Percentiles rank a stretch among this genome's conserved stretches.
Conservation (phyloP, 768 basidiomycete species). For the Amanita subjunquillea region DNA sequence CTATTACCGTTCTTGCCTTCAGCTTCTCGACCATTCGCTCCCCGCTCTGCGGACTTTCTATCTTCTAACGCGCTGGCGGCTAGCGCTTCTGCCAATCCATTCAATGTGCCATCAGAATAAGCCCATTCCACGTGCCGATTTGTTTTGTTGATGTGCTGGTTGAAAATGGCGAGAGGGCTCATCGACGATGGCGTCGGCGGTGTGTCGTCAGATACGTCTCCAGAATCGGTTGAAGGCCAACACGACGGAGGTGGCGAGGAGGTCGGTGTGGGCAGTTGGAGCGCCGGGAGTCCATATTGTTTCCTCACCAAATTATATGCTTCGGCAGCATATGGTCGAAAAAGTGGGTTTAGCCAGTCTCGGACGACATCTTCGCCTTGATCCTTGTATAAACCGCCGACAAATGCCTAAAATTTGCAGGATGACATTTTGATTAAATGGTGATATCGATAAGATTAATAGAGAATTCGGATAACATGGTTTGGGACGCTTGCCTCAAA, state of each 20-base stretch:
- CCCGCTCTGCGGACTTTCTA: conserved; percentile 4
- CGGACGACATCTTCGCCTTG: conserved; percentile 49
- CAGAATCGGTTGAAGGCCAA: conserved; percentile 9
- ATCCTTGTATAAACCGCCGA: conserved; percentile 70
- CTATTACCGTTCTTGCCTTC: background rate
- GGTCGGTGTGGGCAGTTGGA: conserved; percentile 11
- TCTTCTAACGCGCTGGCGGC: background rate
- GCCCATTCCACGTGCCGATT: conserved; percentile 60
- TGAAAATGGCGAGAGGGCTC: conserved; percentile 74
- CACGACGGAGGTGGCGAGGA: conserved; percentile 13
- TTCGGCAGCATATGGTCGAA: conserved; percentile 49
- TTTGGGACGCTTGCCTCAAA: conserved; percentile 48
- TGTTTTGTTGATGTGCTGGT: conserved; percentile 59
- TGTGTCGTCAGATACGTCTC: background rate
- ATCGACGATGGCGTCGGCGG: conserved; percentile 9
- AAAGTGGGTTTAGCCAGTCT: conserved; percentile 51
- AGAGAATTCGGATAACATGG: background rate
- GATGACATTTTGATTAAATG: background rate
- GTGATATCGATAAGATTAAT: background rate
- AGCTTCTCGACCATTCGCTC: background rate
- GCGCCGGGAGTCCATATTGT: conserved; percentile 55
- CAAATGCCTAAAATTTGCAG: conserved; percentile 44
- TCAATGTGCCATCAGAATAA: conserved; percentile 31
- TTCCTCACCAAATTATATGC: conserved; percentile 56
- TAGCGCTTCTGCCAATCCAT: conserved; percentile 4